phyloP scores from a whole-genome alignment of 345 rosid genomes.

The Salix arbutifolia region DNA sequence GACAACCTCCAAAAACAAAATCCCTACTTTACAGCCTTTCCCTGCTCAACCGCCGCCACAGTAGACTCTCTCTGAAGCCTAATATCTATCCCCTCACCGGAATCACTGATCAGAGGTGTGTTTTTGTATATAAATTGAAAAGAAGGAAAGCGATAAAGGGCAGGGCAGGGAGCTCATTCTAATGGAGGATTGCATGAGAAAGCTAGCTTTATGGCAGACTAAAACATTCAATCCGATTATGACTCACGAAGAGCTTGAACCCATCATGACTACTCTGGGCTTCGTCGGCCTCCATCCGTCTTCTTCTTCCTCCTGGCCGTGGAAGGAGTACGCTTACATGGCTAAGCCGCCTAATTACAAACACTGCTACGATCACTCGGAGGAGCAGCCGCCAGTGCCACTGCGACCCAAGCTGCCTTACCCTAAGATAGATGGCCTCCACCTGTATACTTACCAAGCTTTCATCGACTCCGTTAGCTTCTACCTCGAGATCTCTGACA shows the following conservation, averaged over 20 bases:
- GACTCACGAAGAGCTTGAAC: constrained; percentile 45
- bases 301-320: neutral
- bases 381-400: constrained; percentile 9
- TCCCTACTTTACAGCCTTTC: neutral
- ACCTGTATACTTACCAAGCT: constrained; percentile 38
- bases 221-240: constrained; percentile 50
- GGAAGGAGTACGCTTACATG: constrained; percentile 38
- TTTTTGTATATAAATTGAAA: no score
- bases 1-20: neutral
- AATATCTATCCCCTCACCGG: no score
- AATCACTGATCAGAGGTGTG: no score
- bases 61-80: no score
- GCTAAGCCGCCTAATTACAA: neutral
- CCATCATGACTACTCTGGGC: constrained; percentile 45
- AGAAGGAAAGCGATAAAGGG: neutral
- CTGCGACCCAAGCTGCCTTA: constrained; percentile 41
- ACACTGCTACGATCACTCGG: neutral
- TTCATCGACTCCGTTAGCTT: constrained; percentile 53
- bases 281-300: constrained; percentile 30
- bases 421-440: constrained; percentile 56
- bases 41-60: neutral
- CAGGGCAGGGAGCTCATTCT: neutral
- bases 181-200: constrained; percentile 42
- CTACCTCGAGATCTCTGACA: constrained; percentile 34
- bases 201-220: constrained; percentile 53